Evolutionary conservation across 1,284 basidiomycete species (phyloP).

Genomic region (Sporisorium exsertum): DNA sequence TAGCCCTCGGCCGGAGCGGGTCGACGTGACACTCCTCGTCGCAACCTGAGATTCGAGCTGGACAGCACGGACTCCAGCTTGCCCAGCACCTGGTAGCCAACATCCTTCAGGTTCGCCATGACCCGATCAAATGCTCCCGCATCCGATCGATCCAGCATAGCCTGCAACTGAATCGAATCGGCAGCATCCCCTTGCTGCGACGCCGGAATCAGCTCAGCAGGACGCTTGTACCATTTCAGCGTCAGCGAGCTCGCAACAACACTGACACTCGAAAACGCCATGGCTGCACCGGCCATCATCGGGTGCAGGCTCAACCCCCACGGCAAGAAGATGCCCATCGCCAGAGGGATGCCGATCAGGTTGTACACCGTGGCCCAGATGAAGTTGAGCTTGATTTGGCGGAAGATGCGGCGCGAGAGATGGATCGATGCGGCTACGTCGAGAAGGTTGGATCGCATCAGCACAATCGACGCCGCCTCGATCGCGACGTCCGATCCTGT

Average conservation of each 20-base stretch:
- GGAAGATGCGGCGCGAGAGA: conserved; percentile 88
- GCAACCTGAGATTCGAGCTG: conserved; percentile 18
- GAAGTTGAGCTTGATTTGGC: conserved; percentile 80
- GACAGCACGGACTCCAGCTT: conserved; percentile 33
- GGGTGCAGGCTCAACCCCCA: conserved; percentile 93
- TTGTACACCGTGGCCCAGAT: conserved; percentile 77
- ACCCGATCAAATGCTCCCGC: conserved; percentile 45
- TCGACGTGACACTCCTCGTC: conserved; percentile 5
- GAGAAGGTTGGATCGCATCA: conserved; percentile 94
- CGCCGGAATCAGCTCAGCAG: conserved; percentile 35
- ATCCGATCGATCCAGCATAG: conserved; percentile 36
- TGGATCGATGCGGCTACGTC: conserved; percentile 96
- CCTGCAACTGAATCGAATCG: conserved; percentile 31
- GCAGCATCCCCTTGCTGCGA: background rate
- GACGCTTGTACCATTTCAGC: conserved; percentile 74
- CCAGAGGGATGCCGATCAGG: conserved; percentile 92
- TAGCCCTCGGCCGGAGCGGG: conserved; percentile 22
- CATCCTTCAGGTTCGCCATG: conserved; percentile 43
- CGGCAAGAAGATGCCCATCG: conserved; percentile 95
- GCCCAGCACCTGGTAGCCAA: conserved; percentile 47
- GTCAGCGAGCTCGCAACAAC: conserved; percentile 91
- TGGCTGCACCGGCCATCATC: conserved; percentile 96
- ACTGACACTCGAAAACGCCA: conserved; percentile 97
- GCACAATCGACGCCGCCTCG: conserved; percentile 95
- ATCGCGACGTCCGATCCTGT: conserved; percentile 96